Conservation (phyloP, 2,329 filamentous ascomycete genomes). For the Cladobotryum mycophilum region DNA sequence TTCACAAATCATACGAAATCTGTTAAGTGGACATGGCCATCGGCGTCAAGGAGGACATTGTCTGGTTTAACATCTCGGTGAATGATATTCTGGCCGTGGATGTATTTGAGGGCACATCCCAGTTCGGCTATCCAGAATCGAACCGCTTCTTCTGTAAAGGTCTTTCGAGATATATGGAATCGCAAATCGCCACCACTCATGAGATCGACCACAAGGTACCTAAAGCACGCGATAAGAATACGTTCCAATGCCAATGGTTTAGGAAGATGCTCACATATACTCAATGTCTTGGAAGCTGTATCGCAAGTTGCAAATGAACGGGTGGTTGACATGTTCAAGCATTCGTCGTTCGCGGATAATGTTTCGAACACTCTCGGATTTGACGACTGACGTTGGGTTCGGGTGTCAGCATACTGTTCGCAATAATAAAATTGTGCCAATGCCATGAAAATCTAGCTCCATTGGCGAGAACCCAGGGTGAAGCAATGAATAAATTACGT, state of each 20-base stretch:
- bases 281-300: slow-evolving; percentile 99
- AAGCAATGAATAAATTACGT: slow-evolving; percentile 22
- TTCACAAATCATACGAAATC: slow-evolving; percentile 68
- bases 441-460: not conserved
- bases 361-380: slow-evolving; percentile 95
- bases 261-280: slow-evolving; percentile 67
- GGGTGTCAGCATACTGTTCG: too few relatives aligned
- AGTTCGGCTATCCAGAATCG: slow-evolving; percentile 96
- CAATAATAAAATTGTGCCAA: not conserved
- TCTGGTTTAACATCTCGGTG: slow-evolving; percentile 90
- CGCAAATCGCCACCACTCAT: slow-evolving; percentile 97
- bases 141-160: slow-evolving; percentile 94
- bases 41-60: slow-evolving; percentile 79
- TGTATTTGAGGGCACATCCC: slow-evolving; percentile 82
- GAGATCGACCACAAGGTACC: slow-evolving; percentile 96
- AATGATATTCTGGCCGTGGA: slow-evolving; percentile 80
- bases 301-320: slow-evolving; percentile 95
- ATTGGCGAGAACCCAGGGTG: not conserved
- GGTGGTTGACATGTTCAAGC: slow-evolving; percentile 96
- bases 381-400: slow-evolving; percentile 60
- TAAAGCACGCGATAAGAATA: slow-evolving; percentile 22
- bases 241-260: not conserved
- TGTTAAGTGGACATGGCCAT: slow-evolving; percentile 92
- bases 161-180: slow-evolving; percentile 96
- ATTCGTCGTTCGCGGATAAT: slow-evolving; percentile 96